phyloP scores from a whole-genome alignment of 1,139 yeast genomes.

The Lodderomyces parapsilosis region DNA sequence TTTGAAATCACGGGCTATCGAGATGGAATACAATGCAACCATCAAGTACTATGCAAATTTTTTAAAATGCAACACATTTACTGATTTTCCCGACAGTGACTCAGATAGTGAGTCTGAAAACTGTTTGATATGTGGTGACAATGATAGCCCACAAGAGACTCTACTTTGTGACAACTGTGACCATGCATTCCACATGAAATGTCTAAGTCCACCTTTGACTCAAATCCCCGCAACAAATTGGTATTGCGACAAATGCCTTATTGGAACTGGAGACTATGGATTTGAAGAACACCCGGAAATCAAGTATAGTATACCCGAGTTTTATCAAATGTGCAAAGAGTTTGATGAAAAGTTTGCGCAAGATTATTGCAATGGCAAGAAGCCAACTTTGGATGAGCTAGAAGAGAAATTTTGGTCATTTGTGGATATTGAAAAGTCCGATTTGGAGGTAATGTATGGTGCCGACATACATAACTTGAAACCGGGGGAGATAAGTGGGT shows the following conservation, averaged over 20 bases:
- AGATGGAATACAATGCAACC: conserved; percentile 31
- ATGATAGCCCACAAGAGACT: conserved; percentile 49
- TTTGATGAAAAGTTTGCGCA: conserved; percentile 43
- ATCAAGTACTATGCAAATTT: conserved; percentile 47
- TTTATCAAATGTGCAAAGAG: conserved; percentile 54
- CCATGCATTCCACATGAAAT: conserved; percentile 61
- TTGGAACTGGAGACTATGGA: conserved; percentile 88
- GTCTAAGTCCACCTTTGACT: conserved; percentile 55
- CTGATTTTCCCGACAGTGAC: conserved; percentile 25
- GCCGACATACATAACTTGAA: conserved; percentile 69
- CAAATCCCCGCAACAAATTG: conserved; percentile 59
- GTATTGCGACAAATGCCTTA: conserved; percentile 80
- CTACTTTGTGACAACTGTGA: conserved; percentile 76
- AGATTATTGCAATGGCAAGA: conserved; percentile 25
- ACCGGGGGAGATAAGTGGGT: conserved; percentile 69
- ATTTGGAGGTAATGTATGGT: conserved; percentile 65
- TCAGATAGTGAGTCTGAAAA: conserved; percentile 27
- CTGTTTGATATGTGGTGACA: conserved; percentile 55
- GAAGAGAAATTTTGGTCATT: conserved; percentile 65
- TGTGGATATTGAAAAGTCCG: conserved; percentile 43
- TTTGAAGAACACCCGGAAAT: conserved; percentile 68
- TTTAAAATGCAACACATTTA: conserved; percentile 24
- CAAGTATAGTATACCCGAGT: conserved; percentile 60
- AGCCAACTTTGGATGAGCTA: conserved; percentile 39
- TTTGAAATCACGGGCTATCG: conserved; percentile 20